Evolutionary conservation across 2,329 filamentous ascomycete species (phyloP).

Genomic region (Verticillium tricorpus): DNA sequence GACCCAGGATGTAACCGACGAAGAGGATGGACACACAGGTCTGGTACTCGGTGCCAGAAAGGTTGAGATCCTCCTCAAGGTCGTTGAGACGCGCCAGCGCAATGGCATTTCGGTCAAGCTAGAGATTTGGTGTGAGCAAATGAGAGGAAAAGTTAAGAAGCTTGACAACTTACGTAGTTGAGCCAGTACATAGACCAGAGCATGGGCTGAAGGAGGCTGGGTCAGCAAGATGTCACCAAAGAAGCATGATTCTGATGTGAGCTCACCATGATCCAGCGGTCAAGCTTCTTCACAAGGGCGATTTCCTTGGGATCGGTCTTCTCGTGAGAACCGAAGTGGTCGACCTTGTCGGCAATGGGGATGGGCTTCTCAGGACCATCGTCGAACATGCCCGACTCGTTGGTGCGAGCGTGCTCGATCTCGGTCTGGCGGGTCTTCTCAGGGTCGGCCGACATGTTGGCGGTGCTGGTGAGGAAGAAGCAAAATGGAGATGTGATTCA

Average conservation of each 20-base stretch:
- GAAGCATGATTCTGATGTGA: neutral
- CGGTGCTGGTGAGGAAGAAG: neutral
- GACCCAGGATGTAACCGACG: constrained; percentile 19
- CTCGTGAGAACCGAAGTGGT: constrained; percentile 33
- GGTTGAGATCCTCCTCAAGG: constrained; percentile 17
- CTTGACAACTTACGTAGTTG: constrained; percentile 11
- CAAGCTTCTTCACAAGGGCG: constrained; percentile 33
- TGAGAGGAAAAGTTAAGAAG: too few relatives aligned
- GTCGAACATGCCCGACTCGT: constrained; percentile 11
- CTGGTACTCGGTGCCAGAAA: constrained; percentile 21
- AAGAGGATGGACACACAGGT: constrained; percentile 30
- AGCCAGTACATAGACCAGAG: constrained; percentile 15
- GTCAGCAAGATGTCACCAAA: neutral
- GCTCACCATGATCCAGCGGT: constrained; percentile 31
- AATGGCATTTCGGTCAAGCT: constrained; percentile 14
- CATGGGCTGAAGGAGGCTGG: constrained; percentile 11
- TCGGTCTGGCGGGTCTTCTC: neutral
- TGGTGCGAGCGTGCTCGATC: neutral
- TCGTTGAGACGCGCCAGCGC: constrained; percentile 16
- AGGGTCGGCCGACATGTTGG: neutral
- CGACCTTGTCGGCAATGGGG: constrained; percentile 16
- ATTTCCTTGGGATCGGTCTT: constrained; percentile 37
- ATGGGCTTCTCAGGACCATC: constrained; percentile 14
- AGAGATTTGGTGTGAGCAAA: neutral
- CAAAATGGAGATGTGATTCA: neutral